Evolutionary conservation across 345 rosid genomes (phyloP), one percentile per base, ranked within the genome.

Genomic region (Conringia planisiliqua): DNA sequence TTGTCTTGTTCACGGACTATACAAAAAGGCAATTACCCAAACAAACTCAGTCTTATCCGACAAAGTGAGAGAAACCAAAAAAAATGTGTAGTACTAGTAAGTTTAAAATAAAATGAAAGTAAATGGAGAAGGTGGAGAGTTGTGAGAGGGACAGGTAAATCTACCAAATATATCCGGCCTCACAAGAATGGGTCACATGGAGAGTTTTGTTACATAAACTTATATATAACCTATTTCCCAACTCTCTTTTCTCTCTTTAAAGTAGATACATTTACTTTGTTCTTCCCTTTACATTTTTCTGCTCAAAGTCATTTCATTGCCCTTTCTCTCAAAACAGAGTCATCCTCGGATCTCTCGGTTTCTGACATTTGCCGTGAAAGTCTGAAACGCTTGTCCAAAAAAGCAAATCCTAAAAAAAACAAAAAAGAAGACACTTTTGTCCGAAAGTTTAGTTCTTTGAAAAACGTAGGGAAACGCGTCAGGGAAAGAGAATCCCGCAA

Each of bases 71-170:
- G 50, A 62, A 62, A 39, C 17, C 2, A 51, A 50, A 29, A 13
- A 30, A 26, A n/a, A n/a, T n/a, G n/a, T 7, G 38, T 33, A 33
- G 39, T 1, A 36, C 20, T n/a, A n/a, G n/a, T 18, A 55, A 1
- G 9, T 40, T 26, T 39, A 6, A 16, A 16, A 42, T 17, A 5
- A 52, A 63, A 62, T 30, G n/a, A 43, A 52, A 74, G 47, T 17
- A 66, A 58, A 66, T 57, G 66, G 50, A 67, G 73, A 74, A 58
- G 67, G 72, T 74, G 52, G 78, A 66, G 78, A 65, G 71, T 64
- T 65, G 78, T 56, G 78, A 74, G 51, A 75, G 65, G 46, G 79
- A 75, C 73, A 75, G 62, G 79, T 75, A 66, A 68, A 68, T 60
- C 73, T 75, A 68, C 73, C 54, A 67, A 35, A 62, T 36, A 26